phyloP scores from a whole-genome alignment of 768 basidiomycete species.

The Boletus sp. region DNA sequence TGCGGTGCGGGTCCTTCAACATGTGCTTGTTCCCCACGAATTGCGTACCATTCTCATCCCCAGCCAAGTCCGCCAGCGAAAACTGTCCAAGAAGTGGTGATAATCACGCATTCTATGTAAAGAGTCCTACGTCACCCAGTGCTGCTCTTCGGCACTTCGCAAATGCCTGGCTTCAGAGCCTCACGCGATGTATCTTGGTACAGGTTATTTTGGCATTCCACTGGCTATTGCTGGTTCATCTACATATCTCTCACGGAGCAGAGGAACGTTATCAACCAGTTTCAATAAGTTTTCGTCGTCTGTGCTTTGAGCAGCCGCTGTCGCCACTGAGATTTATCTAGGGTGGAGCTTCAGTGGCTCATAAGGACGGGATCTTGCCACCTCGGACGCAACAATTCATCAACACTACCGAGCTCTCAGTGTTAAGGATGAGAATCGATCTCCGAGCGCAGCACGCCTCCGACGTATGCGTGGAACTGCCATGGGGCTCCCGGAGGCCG shows the following conservation, averaged over 20 bases:
- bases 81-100: not conserved
- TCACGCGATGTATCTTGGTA: not conserved
- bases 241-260: not conserved
- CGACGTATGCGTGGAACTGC: constrained; percentile 4
- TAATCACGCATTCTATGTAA: not conserved
- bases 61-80: not conserved
- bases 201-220: not conserved
- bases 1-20: not conserved
- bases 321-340: not conserved
- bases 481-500: not conserved
- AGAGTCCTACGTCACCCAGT: no score
- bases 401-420: no score
- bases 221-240: no score
- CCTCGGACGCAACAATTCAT: not conserved
- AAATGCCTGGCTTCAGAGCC: not conserved
- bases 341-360: not conserved
- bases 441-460: not conserved
- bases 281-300: not conserved
- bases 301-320: not conserved
- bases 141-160: not conserved
- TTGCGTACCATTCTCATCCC: not conserved
- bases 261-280: not conserved
- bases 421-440: not conserved
- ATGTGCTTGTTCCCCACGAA: not conserved
- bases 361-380: not conserved